Evolutionary conservation across 306 rosid genomes (phyloP).

Genomic region (Citrullus mucosospermus): DNA sequence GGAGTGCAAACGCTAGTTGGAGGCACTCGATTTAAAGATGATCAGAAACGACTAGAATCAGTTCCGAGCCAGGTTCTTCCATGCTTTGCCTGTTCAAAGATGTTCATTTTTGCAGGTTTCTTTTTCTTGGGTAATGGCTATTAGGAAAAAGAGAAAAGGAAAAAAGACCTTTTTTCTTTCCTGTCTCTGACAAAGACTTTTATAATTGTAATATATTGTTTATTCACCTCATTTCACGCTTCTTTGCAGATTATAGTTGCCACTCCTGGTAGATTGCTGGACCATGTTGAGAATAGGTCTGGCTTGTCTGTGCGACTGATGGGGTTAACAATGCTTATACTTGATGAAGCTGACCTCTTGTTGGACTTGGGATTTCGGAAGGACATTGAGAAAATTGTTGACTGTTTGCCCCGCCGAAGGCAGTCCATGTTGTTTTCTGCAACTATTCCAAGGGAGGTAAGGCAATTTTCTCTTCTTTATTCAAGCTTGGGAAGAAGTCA

Average conservation of each 20-base stretch:
- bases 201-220: not conserved
- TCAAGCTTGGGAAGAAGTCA: not conserved
- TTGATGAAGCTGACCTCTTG: conserved; percentile 89
- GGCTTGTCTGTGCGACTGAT: conserved; percentile 70
- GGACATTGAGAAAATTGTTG: conserved; percentile 82
- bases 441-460: conserved; percentile 90
- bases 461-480: conserved; percentile 10
- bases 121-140: not conserved
- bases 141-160: not conserved
- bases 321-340: conserved; percentile 80
- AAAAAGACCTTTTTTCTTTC: not conserved
- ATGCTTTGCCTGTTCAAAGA: conserved; percentile 6
- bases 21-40: conserved; percentile 79
- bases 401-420: conserved; percentile 83
- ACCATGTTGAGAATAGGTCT: conserved; percentile 76
- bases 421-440: conserved; percentile 82
- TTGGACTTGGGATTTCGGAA: conserved; percentile 87
- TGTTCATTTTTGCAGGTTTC: not conserved
- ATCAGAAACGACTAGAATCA: conserved; percentile 73
- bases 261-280: conserved; percentile 92
- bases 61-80: conserved; percentile 73
- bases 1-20: conserved; percentile 88
- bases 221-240: not conserved
- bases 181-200: not conserved
- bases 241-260: conserved; percentile 77